Conservation (phyloP, 495 filamentous ascomycete species). For the Daldinia loculata region DNA sequence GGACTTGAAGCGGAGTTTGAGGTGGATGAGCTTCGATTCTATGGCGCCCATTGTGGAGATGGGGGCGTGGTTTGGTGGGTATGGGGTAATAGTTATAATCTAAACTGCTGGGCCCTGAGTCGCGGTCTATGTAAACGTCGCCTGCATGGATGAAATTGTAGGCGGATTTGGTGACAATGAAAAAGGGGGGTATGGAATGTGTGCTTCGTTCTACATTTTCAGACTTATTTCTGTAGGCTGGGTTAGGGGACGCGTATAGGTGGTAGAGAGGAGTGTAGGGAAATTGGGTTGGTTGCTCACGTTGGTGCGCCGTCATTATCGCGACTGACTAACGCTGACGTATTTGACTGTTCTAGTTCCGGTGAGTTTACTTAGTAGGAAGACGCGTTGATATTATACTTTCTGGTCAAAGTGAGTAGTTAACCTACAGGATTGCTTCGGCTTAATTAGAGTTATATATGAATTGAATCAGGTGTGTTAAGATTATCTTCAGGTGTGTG, state of each 20-base stretch:
- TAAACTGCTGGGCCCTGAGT: too few relatives aligned
- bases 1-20: background rate
- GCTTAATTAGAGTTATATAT: too few relatives aligned
- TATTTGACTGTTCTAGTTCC: background rate
- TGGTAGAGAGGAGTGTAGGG: background rate
- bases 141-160: too few relatives aligned
- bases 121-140: too few relatives aligned
- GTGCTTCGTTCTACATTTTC: too few relatives aligned
- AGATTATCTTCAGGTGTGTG: background rate
- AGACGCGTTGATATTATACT: background rate
- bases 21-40: background rate
- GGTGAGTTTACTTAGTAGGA: background rate
- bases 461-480: background rate
- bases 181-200: too few relatives aligned
- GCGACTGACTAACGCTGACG: conserved; percentile 1
- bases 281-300: background rate
- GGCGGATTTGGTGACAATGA: too few relatives aligned
- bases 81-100: background rate
- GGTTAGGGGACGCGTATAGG: too few relatives aligned
- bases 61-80: background rate
- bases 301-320: conserved; percentile 2
- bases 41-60: background rate
- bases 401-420: background rate
- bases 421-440: too few relatives aligned
- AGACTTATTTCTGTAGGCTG: too few relatives aligned